Base-by-base conservation (phyloP, 768 basidiomycete genomes). In the Tricholoma hemisulphureum region DNA sequence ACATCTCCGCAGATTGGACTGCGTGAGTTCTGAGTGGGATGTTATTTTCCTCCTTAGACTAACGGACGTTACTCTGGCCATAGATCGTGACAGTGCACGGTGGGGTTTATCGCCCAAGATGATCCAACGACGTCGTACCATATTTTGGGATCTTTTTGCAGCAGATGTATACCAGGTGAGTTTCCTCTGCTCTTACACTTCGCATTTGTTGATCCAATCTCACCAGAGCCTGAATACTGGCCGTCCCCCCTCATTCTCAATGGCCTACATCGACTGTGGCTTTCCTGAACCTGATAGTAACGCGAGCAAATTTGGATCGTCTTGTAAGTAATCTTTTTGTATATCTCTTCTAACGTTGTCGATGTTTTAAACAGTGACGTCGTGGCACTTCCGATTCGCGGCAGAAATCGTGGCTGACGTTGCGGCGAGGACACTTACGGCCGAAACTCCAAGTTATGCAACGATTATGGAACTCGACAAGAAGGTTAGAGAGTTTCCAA, bases 131-230 rank as follows among this genome's bases (percentile, higher is more conserved):
- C 79, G 89, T 11, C 80, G 88, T 4, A 74, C 84, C 32, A 71
- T 89, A 8, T 91, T 92, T 71, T 92, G 89, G 89, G 87, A 90
- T 65, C 74, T 90, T 10, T 91, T 89, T 61, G 77, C 86, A n/a
- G 83, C 85, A 0, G 89, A 91, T 62, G 75, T 80, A 3, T 91
- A 85, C 84, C 76, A 82, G 73, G 88, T 88, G 13, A 7, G 13
- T 18, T 11, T 14, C n/a, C 51, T 37, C 21, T 55, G 31, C 11
- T 28, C 11, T 51, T 18, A 32, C 14, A 9, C 16, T 21, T 8
- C 58, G 26, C 16, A 4, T 21, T 35, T 57, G 51, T 26, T 37
- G 34, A 18, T 9, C 13, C 16, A 2, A 45, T 18, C 14, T 18
- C 26, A 34, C 2, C 66, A 91, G 88, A 83, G 86, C 63, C 74